Conservation (phyloP, 23 red algal species). For the Agarophyton chilense region DNA sequence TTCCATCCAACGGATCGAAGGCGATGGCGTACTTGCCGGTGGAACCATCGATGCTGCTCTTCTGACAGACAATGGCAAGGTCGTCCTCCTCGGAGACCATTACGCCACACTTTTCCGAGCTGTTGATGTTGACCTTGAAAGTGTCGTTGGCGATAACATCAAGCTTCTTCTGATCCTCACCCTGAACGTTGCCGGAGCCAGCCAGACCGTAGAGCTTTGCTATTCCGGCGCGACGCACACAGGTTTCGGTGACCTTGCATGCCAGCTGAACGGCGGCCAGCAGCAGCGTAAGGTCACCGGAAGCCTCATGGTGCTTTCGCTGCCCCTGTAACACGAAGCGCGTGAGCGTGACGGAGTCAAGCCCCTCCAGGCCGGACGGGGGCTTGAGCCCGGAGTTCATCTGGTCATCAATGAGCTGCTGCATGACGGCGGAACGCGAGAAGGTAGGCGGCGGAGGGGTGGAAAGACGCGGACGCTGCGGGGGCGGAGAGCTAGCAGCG, state of each 20-base stretch:
- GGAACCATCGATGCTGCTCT: constrained; percentile 66
- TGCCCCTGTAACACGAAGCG: constrained; percentile 96
- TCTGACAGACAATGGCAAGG: constrained; percentile 79
- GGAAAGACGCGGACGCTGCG: background rate
- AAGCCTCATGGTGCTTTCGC: constrained; percentile 77
- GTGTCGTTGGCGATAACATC: constrained; percentile 99
- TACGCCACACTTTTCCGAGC: constrained; percentile 80
- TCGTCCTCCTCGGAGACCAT: constrained; percentile 99
- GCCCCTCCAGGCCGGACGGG: constrained; percentile 85
- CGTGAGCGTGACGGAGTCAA: constrained; percentile 93
- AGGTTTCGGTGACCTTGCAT: constrained; percentile 96
- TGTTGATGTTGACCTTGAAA: constrained; percentile 93
- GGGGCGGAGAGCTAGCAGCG: background rate
- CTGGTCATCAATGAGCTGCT: constrained; percentile 1
- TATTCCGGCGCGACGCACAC: constrained; percentile 95
- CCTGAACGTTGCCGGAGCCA: constrained; percentile 92
- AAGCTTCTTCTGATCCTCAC: constrained; percentile 99
- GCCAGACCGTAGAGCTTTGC: constrained; percentile 95
- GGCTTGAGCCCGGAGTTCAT: constrained; percentile 51
- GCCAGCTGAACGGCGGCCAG: constrained; percentile 93
- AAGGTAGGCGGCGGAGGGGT: background rate
- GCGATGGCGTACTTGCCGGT: constrained; percentile 93
- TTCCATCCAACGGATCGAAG: constrained; percentile 98
- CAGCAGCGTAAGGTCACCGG: constrained; percentile 88
- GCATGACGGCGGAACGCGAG: background rate